Evolutionary conservation across 331 rosid genomes (phyloP), one percentile per base, ranked within the genome.

Genomic region (Stylosanthes scabra): DNA sequence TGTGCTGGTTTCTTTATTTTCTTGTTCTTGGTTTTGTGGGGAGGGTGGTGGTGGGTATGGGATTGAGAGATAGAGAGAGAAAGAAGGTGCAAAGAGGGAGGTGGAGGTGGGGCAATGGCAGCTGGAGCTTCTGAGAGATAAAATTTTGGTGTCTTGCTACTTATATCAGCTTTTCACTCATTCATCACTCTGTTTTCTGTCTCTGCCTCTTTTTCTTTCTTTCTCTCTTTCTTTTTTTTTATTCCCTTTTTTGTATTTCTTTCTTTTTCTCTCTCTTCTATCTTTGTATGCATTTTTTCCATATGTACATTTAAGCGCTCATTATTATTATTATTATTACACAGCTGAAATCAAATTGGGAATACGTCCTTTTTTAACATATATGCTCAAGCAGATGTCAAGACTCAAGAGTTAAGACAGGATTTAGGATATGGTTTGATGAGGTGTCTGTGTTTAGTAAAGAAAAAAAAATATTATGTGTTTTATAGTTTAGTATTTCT

Each of bases 81-180:
- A 37, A 62, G 27, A 16, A 45, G 41, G 57, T 31, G 57, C 1
- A 3, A 3, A 14, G 3, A 2, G 1, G n/a, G 16, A 3, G 39
- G 6, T 34, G 57, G 3, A 3, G 6, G 54, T 3, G 8, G 7
- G n/a, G 16, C 16, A 13, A 13, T 50, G 62, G 44, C 7, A 67
- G 66, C 31, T 81, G 58, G 40, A 51, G 80, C 62, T 49, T 71
- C 45, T 6, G n/a, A 31, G 39, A 66, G 55, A 29, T 55, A 55
- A 80, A 72, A 73, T 71, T 56, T 52, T 59, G 69, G 71, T 46
- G 52, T 7, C n/a, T n/a, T 47, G 63, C 44, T 66, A 70, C 85
- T 81, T 81, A 78, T 72, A 66, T 49, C 27, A 49, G 59, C 20
- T 70, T 55, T 76, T 55, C 81, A 39, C 66, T 72, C 57, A 59